Evolutionary conservation across 345 rosid genomes (phyloP), one percentile per base, ranked within the genome.

Genomic region (Firmiana major): DNA sequence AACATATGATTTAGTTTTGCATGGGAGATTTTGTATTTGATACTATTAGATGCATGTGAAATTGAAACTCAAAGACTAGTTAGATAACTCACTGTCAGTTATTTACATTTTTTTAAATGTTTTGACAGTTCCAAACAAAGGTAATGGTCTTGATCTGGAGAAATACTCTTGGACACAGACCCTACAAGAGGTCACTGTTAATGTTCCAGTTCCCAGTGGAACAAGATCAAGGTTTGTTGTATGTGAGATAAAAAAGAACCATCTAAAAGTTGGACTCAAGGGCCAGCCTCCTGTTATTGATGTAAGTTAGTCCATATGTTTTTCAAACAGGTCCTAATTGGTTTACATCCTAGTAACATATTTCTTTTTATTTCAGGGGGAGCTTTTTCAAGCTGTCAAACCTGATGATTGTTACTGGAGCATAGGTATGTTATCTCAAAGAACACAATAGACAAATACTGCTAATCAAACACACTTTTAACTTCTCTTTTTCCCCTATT

Each of bases 391-490:
- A 71, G 55, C 84, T 60, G 81, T 95, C 71, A 95, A 89, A 85
- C 93, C 91, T 46, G 97, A 93, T 73, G 99, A 93, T 79, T 88
- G 94, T 78, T 93, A 88, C 71, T 95, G 99, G 99, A 95, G 96
- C 83, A 85, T 90, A 75, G 99, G 99, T 93, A 88, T 58, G 85
- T 80, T 72, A 19, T 31, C 19, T 71, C 28, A 24, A 38, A 31
- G 49, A 58, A 36, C 31, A 65, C 11, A 11, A 42, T 38, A 7
- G 1, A 48, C 22, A 10, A 28, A 16, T 17, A 10, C 55, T 68
- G 24, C n/a, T 16, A 51, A 51, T 51, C 7, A 5, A 51, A 5
- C 55, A 51, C n/a, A 51, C 55, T 16, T 51, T 51, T 6, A 16
- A 48, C 16, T 16, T 51, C 16, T 15, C 9, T 2, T 46, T 46